phyloP scores from a whole-genome alignment of 2,329 filamentous ascomycete genomes.

The Zymoseptoria passerinii region DNA sequence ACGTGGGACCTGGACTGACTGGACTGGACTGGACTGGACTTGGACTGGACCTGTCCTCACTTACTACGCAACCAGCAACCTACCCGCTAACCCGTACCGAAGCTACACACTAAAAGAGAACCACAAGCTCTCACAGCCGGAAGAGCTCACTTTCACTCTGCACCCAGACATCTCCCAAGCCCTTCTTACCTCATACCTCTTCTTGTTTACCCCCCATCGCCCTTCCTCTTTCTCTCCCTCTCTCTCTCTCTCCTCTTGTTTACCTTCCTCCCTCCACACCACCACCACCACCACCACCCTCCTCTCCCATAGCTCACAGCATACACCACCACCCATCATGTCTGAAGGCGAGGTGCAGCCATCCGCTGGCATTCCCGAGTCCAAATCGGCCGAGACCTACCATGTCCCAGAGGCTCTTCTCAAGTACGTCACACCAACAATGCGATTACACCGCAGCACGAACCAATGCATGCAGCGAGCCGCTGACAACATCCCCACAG shows the following conservation, averaged over 20 bases:
- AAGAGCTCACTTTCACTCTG: too few relatives aligned
- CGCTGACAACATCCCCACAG: constrained; percentile 26
- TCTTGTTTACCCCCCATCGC: neutral
- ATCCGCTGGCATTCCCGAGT: constrained; percentile 20
- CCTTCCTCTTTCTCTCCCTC: neutral
- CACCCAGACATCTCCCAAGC: neutral
- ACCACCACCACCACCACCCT: neutral
- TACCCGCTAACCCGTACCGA: too few relatives aligned
- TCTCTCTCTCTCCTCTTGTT: neutral
- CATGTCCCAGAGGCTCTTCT: constrained; percentile 30
- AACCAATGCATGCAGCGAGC: neutral
- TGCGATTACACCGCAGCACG: neutral
- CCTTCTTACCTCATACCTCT: neutral
- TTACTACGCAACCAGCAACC: too few relatives aligned
- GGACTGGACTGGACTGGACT: too few relatives aligned
- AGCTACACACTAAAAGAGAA: too few relatives aligned
- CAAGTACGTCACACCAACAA: constrained; percentile 28
- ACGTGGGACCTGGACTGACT: neutral
- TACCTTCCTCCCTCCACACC: too few relatives aligned
- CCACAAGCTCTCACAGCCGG: too few relatives aligned
- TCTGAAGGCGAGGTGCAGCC: constrained; percentile 17
- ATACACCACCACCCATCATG: constrained; percentile 11
- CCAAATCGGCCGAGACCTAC: constrained; percentile 21
- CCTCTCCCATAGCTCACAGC: neutral
- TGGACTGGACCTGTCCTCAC: too few relatives aligned